Conservation (phyloP, 1,139 yeast species). For the Wickerhamiella pararugosa region DNA sequence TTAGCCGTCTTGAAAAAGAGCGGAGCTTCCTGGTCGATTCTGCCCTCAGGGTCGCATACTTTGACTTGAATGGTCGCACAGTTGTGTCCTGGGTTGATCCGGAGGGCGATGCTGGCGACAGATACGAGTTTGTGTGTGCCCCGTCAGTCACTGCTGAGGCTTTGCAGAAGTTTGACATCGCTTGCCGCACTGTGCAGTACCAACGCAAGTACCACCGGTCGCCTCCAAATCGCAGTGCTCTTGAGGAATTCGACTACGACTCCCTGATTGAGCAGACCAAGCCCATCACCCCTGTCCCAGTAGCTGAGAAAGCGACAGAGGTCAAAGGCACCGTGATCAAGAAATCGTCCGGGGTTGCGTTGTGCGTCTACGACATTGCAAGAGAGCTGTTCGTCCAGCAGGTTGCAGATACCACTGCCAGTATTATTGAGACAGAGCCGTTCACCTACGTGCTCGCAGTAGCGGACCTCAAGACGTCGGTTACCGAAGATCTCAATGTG, state of each 20-base stretch:
- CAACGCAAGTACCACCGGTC: constrained; percentile 52
- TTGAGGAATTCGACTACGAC: constrained; percentile 41
- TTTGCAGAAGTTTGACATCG: constrained; percentile 48
- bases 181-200: constrained; percentile 54
- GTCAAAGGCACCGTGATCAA: constrained; percentile 36
- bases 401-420: background rate
- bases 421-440: constrained; percentile 33
- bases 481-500: constrained; percentile 45
- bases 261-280: constrained; percentile 12
- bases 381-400: background rate
- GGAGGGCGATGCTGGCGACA: constrained; percentile 77
- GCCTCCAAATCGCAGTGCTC: constrained; percentile 38
- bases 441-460: constrained; percentile 26
- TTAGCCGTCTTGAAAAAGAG: constrained; percentile 41
- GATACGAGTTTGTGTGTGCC: constrained; percentile 66
- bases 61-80: constrained; percentile 30
- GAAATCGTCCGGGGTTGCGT: constrained; percentile 26
- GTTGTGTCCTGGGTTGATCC: constrained; percentile 70
- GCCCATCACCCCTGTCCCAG: constrained; percentile 12
- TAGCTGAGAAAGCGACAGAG: constrained; percentile 20
- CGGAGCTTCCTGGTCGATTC: constrained; percentile 54
- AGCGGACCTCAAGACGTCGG: constrained; percentile 28
- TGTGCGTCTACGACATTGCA: constrained; percentile 13
- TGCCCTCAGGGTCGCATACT: constrained; percentile 38
- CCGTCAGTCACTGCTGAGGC: constrained; percentile 41